phyloP scores from a whole-genome alignment of 2,329 filamentous ascomycete genomes.

The Paecilomyces sp. region DNA sequence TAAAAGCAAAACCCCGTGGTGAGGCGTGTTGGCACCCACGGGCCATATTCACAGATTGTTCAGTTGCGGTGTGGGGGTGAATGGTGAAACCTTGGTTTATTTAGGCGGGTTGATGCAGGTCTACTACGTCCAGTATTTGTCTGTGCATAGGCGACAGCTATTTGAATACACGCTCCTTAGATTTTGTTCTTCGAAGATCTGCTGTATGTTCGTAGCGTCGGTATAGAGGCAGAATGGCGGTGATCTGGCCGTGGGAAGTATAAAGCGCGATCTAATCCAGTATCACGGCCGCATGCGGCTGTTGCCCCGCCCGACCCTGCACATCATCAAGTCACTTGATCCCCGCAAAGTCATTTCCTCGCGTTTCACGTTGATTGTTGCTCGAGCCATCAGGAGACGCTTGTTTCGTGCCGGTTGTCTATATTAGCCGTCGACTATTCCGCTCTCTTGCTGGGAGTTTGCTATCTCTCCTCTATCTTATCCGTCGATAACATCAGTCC shows the following conservation, averaged over 20 bases:
- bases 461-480: neutral
- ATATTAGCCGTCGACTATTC: neutral
- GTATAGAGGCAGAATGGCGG: neutral
- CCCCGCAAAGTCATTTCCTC: neutral
- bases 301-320: neutral
- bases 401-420: neutral
- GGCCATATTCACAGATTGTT: neutral
- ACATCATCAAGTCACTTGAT: neutral
- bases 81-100: neutral
- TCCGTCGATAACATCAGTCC: neutral
- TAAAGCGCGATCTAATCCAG: neutral
- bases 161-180: neutral
- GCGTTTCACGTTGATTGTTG: neutral
- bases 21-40: neutral
- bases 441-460: neutral
- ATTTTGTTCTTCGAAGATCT: neutral
- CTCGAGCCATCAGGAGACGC: neutral
- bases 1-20: neutral
- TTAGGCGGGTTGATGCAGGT: neutral
- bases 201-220: neutral
- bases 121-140: neutral
- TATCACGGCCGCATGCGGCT: neutral
- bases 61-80: neutral
- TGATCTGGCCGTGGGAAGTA: neutral
- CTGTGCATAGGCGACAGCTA: neutral